phyloP scores from a whole-genome alignment of 2,329 filamentous ascomycete genomes.

The Fusarium sp. region DNA sequence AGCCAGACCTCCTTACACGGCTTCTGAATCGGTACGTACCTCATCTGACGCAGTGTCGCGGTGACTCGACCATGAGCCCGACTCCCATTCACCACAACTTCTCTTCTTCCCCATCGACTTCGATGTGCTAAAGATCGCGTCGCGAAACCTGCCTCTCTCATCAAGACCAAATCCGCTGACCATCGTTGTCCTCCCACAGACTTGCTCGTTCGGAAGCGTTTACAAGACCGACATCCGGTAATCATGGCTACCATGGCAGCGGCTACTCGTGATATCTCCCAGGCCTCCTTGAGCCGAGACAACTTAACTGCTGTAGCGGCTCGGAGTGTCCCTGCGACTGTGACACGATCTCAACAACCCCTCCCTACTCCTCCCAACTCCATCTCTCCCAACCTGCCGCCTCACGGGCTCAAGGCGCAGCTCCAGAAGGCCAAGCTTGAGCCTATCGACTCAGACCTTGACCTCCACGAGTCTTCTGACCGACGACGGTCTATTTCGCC shows the following conservation, averaged over 20 bases:
- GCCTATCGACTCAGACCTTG: conserved; percentile 85
- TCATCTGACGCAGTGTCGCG: conserved; percentile 16
- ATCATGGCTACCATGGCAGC: conserved; percentile 74
- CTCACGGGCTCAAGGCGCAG: conserved; percentile 80
- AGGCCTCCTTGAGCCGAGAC: conserved; percentile 71
- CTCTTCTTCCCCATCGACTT: conserved; percentile 10
- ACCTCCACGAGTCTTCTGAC: conserved; percentile 73
- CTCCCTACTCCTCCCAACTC: conserved; percentile 95
- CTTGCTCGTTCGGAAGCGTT: conserved; percentile 60
- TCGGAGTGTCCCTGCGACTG: conserved; percentile 68
- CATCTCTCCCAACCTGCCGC: conserved; percentile 87
- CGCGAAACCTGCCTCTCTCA: conserved; percentile 9
- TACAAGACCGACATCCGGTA: conserved; percentile 52
- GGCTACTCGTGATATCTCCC: conserved; percentile 74
- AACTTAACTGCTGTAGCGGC: conserved; percentile 79
- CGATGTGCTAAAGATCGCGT: conserved; percentile 18
- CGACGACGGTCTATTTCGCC: conserved; percentile 57
- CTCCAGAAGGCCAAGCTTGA: conserved; percentile 69
- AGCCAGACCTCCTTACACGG: conserved; percentile 43
- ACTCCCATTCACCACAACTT: conserved; percentile 24
- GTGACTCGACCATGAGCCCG: conserved; percentile 42
- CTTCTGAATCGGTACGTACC: conserved; percentile 52
- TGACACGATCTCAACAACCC: conserved; percentile 69
- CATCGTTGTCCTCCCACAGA: conserved; percentile 47
- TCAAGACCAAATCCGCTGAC: conserved; percentile 32